Conservation (phyloP, 345 rosid species). For the Salix exigua region DNA sequence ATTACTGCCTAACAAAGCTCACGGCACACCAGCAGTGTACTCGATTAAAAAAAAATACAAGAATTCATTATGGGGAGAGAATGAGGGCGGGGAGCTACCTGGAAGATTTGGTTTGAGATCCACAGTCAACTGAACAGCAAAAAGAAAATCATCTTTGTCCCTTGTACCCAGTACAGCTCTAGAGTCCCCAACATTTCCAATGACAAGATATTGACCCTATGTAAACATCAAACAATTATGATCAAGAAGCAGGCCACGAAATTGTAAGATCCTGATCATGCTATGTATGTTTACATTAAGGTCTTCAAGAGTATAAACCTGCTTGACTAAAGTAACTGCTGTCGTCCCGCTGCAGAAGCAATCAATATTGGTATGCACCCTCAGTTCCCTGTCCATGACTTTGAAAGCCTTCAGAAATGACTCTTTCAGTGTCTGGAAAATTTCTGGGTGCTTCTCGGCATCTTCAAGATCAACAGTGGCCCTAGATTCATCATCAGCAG, state of each 20-base stretch:
- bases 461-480: slow-evolving; percentile 46
- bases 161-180: slow-evolving; percentile 88
- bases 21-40: not conserved
- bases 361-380: slow-evolving; percentile 63
- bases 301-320: slow-evolving; percentile 41
- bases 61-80: not conserved
- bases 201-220: slow-evolving; percentile 71
- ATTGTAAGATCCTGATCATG: not conserved
- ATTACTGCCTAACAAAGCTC: not conserved
- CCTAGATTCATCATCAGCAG: slow-evolving; percentile 66
- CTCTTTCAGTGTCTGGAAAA: slow-evolving; percentile 64
- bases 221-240: slow-evolving; percentile 6
- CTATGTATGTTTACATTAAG: not conserved
- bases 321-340: slow-evolving; percentile 90
- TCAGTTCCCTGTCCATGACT: slow-evolving; percentile 91
- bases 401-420: slow-evolving; percentile 87
- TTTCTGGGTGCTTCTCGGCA: slow-evolving; percentile 46
- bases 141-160: slow-evolving; percentile 54
- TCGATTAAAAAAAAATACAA: not conserved
- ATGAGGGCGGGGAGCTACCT: slow-evolving; percentile 38
- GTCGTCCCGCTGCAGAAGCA: slow-evolving; percentile 99
- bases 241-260: slow-evolving; percentile 14
- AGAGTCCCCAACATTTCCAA: slow-evolving; percentile 95
- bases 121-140: slow-evolving; percentile 89
- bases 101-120: slow-evolving; percentile 99